Evolutionary conservation across 2,329 filamentous ascomycete genomes (phyloP), one percentile per base, ranked within the genome.

Genomic region (Dissoconium aciculare): DNA sequence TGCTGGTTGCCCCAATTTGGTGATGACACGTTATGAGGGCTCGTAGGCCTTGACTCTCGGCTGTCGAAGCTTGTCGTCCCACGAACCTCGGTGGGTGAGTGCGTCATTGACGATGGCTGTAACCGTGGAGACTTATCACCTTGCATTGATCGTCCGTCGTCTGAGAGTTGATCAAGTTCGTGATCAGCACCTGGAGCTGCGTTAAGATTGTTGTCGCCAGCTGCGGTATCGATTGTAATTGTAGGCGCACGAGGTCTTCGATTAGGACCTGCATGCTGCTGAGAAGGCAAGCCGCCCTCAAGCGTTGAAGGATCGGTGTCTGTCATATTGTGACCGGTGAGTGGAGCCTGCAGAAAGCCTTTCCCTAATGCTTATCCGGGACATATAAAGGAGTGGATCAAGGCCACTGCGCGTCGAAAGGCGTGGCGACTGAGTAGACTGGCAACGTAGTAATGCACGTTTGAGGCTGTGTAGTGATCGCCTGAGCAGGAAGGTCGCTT

Each of bases 21-120:
- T 8, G 74, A 76, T 0, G 71, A 77, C 24, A 78, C 56, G 54
- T 78, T 77, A 50, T 78, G 74, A 4, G 73, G 71, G 24, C 74
- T 78, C 2, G 67, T 74, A 8, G 74, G 74, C 43, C 71, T 59
- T 44, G 69, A 73, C 37, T 76, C 72, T 41, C 60, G 67, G 52
- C 62, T 69, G 23, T 80, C 76, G 42, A 78, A 75, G 2, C 73
- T 74, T 21, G 63, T 62, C n/a, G 67, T 60, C 11, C 60, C 59
- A 38, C 64, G 63, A 27, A 66, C 50, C 41, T 75, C 69, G 2
- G 64, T 49, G 5, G 54, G 52, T 2, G 56, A 42, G 8, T 37
- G 27, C 8, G 39, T 13, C 12, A 39, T 42, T 4, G 39, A 40
- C 8, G 35, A 31, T 3, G 43, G 41, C 23, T 35, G 31, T 27